Evolutionary conservation across 83 land plant species (phyloP), one percentile per base, ranked within the genome.

Genomic region (Thuja plicata): DNA sequence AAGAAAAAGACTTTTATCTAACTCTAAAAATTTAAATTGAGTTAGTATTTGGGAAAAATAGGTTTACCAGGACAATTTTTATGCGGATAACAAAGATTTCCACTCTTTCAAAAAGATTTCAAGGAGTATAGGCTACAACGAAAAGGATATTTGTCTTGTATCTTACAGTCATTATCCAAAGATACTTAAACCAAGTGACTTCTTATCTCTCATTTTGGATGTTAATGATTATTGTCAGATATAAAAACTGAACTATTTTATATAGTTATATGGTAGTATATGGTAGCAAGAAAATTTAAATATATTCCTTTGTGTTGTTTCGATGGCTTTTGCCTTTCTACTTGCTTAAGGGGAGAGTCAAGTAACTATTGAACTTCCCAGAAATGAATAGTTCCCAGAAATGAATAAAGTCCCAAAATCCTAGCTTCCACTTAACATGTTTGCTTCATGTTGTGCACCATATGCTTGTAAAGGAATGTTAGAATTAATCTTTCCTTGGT

Each of bases 61-160:
- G 99, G 99, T 98, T 27, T 98, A 98, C 88, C 99, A 98, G 90
- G 98, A 98, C 87, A 98, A 98, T 91, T 86, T 98, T 24, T 98
- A 98, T 91, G 98, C 89, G 5, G 97, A 94, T 40, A 93, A 96
- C 86, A 98, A 98, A 87, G 91, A 92, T 88, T 98, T 98, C 88
- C 89, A 93, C 83, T 98, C 99, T 35, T 98, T 98, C 91, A 98
- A 98, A 92, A 97, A 96, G 90, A 88, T 97, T 54, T 90, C 97
- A 12, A 91, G 99, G 71, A 94, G 97, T 34, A 96, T 98, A 98
- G 99, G 99, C 12, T 95, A 93, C 88, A 94, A 93, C 7, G 99
- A 98, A 88, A 89, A 95, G 41, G 99, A 98, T 85, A 87, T 98
- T 55, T 79, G 92, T 77, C 87, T 98, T 30, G 94, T 97, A n/a